Percentiles rank a stretch among this genome's conserved stretches.
phyloP scores from a whole-genome alignment of 2,329 filamentous ascomycete genomes.

The Colletotrichum cordylinicola region DNA sequence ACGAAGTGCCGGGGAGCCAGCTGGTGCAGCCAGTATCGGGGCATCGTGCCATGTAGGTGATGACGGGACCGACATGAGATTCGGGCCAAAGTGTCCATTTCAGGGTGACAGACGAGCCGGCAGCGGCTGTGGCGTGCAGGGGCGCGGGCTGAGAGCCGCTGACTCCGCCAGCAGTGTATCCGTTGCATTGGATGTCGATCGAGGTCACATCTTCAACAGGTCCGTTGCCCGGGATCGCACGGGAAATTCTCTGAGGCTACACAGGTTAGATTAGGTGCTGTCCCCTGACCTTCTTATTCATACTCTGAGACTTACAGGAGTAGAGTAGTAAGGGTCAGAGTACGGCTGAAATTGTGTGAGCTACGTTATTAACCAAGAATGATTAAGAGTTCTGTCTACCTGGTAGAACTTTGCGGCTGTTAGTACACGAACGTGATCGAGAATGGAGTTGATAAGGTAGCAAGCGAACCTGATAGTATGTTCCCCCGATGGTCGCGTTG shows the following conservation, averaged over 20 bases:
- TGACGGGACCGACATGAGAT: slow-evolving; percentile 57
- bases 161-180: slow-evolving; percentile 53
- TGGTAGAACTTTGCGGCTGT: slow-evolving; percentile 34
- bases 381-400: slow-evolving; percentile 16
- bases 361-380: neutral
- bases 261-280: neutral
- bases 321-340: slow-evolving; percentile 19
- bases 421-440: neutral
- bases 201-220: slow-evolving; percentile 59
- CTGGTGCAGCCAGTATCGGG: slow-evolving; percentile 55
- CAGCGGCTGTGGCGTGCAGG: slow-evolving; percentile 57
- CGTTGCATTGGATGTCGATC: slow-evolving; percentile 62
- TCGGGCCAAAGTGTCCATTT: slow-evolving; percentile 60
- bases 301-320: neutral
- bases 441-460: neutral
- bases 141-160: slow-evolving; percentile 56
- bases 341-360: slow-evolving; percentile 25
- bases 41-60: slow-evolving; percentile 67
- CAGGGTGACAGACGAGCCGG: slow-evolving; percentile 58
- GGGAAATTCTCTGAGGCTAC: slow-evolving; percentile 47
- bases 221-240: slow-evolving; percentile 62
- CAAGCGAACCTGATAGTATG: slow-evolving; percentile 37
- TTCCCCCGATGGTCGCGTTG: slow-evolving; percentile 47
- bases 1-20: slow-evolving; percentile 46
- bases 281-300: too few relatives aligned